Evolutionary conservation across 768 basidiomycete species (phyloP), one percentile per base, ranked within the genome.

Genomic region (Russula lepida): DNA sequence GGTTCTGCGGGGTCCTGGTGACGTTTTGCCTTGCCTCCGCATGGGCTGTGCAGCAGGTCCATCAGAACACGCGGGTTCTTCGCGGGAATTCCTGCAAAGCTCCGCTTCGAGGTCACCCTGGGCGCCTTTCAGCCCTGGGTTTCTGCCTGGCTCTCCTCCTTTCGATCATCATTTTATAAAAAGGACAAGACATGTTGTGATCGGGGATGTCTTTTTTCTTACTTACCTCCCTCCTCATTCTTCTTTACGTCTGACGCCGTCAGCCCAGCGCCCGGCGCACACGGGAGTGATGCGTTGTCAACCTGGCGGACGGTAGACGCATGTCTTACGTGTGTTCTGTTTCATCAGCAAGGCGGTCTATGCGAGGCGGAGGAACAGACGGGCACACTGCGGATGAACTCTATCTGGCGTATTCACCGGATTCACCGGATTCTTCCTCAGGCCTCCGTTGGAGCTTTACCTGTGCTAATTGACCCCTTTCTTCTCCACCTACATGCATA

Each of bases 11-110:
- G 28, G 41, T 43, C 43, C 23, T 51, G 21, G 60, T 62, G 60
- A 62, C 60, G 60, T 62, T 41, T 52, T 55, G 27, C 17, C 43
- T 62, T 56, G 41, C 50, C 41, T 58, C 41, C 6, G 23, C 5
- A 41, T 23, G 23, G 60, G 48, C 60, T 50, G 47, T 61, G 60
- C 27, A 25, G 35, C 12, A 19, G 41, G n/a, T 52, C 50, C 52
- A 63, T 63, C 57, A 54, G 50, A 58, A 53, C 52, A 63, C 62
- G 62, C 62, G 62, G 62, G 57, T 51, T 35, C 13, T 39, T 47
- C 62, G 62, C 62, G 62, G 43, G 62, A 58, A 63, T 48, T 58
- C n/a, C n/a, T 41, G 51, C 39, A 1, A 58, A 63, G 62, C 62
- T 63, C 62, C 62, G 62, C 62, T 63, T 58, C 51, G 56, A 54